Evolutionary conservation across 2,329 filamentous ascomycete genomes (phyloP).

Genomic region (Trichoderma sp.): DNA sequence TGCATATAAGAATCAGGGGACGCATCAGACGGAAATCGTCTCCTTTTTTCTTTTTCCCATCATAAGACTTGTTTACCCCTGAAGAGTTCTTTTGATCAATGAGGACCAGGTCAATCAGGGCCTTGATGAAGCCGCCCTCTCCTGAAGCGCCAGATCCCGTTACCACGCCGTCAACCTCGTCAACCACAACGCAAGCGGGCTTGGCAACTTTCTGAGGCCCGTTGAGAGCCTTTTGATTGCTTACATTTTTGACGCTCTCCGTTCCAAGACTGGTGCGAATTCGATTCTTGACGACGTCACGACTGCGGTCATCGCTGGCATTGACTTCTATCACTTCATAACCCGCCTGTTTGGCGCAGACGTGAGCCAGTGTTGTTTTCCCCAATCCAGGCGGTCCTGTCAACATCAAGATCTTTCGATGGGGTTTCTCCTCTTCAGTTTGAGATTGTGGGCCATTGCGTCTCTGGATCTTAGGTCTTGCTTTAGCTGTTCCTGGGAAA

Average conservation of each 20-base stretch:
- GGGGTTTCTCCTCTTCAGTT: conserved; percentile 68
- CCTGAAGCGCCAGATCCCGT: conserved; percentile 72
- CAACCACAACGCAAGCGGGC: conserved; percentile 89
- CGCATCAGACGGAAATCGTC: conserved; percentile 86
- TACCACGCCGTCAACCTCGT: conserved; percentile 95
- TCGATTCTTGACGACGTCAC: conserved; percentile 82
- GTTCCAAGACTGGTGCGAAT: conserved; percentile 92
- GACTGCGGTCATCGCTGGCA: conserved; percentile 90
- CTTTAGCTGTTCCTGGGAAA: conserved; percentile 71
- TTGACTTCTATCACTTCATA: conserved; percentile 98
- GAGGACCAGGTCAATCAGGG: conserved; percentile 83
- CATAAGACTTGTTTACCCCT: conserved; percentile 28
- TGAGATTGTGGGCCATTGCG: conserved; percentile 42
- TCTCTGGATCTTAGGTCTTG: conserved; percentile 47
- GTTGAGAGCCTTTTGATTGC: conserved; percentile 57
- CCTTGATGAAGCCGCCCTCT: conserved; percentile 94
- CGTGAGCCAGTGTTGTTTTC: conserved; percentile 94
- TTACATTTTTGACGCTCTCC: conserved; percentile 81
- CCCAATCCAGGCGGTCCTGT: conserved; percentile 91
- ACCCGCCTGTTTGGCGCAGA: conserved; percentile 90
- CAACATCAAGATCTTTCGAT: conserved; percentile 84
- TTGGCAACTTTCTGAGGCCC: conserved; percentile 67
- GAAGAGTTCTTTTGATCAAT: conserved; percentile 76
- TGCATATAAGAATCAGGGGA: conserved; percentile 91
- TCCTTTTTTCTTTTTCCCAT: conserved; percentile 59